Percentiles rank a stretch among this genome's conserved stretches.
phyloP scores from a whole-genome alignment of 1,139 yeast species.

The Debaryomyces psychrophilus region DNA sequence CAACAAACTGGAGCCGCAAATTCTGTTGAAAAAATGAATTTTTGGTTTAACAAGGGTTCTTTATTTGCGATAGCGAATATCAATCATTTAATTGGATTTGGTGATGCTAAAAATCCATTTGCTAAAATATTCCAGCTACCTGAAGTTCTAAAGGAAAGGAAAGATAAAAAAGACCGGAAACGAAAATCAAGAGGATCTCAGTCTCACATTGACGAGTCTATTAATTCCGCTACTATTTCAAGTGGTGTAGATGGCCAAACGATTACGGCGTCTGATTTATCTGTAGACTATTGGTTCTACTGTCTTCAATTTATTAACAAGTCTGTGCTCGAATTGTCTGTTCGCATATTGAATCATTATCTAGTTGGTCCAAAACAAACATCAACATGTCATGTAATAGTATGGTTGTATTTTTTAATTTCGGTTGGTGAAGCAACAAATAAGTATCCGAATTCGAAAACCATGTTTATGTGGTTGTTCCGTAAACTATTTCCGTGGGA shows the following conservation, averaged over 20 bases:
- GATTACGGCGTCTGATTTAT: slow-evolving; percentile 46
- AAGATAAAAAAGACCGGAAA: slow-evolving; percentile 69
- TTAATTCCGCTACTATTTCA: slow-evolving; percentile 15
- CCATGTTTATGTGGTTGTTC: slow-evolving; percentile 55
- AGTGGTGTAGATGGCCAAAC: slow-evolving; percentile 33
- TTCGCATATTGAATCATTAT: slow-evolving; percentile 66
- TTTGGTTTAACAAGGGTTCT: slow-evolving; percentile 77
- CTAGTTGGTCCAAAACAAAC: slow-evolving; percentile 71
- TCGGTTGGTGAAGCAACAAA: slow-evolving; percentile 63
- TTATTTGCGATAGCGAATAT: slow-evolving; percentile 76
- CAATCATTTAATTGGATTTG: slow-evolving; percentile 74
- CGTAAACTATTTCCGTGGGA: slow-evolving; percentile 70
- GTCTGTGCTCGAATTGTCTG: slow-evolving; percentile 66
- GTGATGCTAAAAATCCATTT: slow-evolving; percentile 73
- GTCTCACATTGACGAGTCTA: slow-evolving; percentile 18
- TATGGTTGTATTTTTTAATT: slow-evolving; percentile 70
- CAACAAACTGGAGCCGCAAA: slow-evolving; percentile 30
- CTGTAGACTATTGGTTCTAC: slow-evolving; percentile 61
- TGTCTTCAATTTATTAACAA: slow-evolving; percentile 59
- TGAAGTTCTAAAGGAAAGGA: slow-evolving; percentile 69
- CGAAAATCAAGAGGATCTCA: slow-evolving; percentile 46
- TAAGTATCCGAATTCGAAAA: slow-evolving; percentile 48
- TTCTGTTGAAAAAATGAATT: slow-evolving; percentile 61
- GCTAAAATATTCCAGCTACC: slow-evolving; percentile 72
- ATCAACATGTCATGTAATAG: slow-evolving; percentile 68